Base-by-base conservation (phyloP, 2,329 filamentous ascomycete genomes). In the Hypocrella siamensis region DNA sequence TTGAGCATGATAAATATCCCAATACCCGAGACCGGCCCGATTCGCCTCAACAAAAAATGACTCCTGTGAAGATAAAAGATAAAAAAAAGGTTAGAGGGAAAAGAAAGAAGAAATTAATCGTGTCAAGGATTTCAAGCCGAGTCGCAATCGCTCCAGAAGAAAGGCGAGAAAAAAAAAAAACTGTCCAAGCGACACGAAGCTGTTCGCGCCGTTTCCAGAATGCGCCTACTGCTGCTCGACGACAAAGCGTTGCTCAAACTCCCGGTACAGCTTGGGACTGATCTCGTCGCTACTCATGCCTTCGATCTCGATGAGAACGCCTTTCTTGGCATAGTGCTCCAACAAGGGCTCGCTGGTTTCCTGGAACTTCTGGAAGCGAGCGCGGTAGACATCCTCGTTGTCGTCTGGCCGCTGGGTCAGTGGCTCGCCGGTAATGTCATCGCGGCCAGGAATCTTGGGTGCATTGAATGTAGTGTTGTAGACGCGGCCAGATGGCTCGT, bases 401-500 rank as follows among this genome's bases (percentile, higher is more conserved):
- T 98, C 90, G 48, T 98, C 90, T 6, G 77, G 65, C 34, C 90
- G 68, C 51, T 92, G 79, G 5, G 79, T 77, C 38, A 98, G 65
- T 16, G 68, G 63, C 51, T 98, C 90, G 12, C 90, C 90, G 0
- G 90, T 98, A 30, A 94, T 50, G 52, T 98, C 90, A 55, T 98
- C 90, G 42, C 66, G 71, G 17, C 90, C 88, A 0, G 73, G 57
- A 2, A 86, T 74, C 42, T 77, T 79, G 1, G 90, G 90, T 6
- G 80, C 69, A 49, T 96, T 85, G 62, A 93, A 98, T 0, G 76
- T 76, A 3, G 85, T 92, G 53, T 98, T 98, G 64, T 98, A 98
- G 12, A 94, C 79, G 18, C 90, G 70, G 2, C 90, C 90, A 0
- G 84, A 93, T 1, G 84, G 75, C 46, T 81, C 80, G 56, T 98